phyloP scores from a whole-genome alignment of 2,329 filamentous ascomycete genomes.

The Macrophomina pseudophaseolina region DNA sequence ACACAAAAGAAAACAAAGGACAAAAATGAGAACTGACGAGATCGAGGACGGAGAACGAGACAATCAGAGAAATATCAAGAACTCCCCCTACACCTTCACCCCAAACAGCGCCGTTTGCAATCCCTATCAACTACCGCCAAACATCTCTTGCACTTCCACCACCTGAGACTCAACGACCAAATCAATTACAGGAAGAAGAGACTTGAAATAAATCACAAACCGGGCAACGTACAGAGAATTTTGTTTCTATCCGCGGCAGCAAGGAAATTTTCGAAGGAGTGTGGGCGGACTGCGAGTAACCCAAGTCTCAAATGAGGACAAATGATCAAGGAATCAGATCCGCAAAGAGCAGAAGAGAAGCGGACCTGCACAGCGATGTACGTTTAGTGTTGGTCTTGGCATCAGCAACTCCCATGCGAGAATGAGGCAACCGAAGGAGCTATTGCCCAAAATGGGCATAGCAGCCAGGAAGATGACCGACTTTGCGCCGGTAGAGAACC shows the following conservation, averaged over 20 bases:
- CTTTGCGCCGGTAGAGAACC: not conserved
- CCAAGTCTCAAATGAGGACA: not conserved
- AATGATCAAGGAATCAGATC: not conserved
- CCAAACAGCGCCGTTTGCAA: not conserved
- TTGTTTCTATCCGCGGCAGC: slow-evolving; percentile 3
- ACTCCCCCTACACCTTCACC: not conserved
- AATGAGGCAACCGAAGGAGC: not conserved
- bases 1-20: not conserved
- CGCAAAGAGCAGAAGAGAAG: not conserved
- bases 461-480: not conserved
- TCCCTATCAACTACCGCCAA: not conserved
- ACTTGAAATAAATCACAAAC: not conserved
- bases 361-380: slow-evolving; percentile 10
- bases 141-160: not conserved
- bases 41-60: not conserved
- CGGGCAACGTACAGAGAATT: slow-evolving; percentile 3
- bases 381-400: not conserved
- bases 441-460: not conserved
- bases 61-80: not conserved
- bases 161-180: not conserved
- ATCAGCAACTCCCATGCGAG: not conserved
- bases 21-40: not conserved
- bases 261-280: slow-evolving; percentile 12
- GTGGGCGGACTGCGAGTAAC: not conserved
- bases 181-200: slow-evolving; percentile 9